Conservation (phyloP, 192 early-diverging fungal species). For the Mortierella antarctica region DNA sequence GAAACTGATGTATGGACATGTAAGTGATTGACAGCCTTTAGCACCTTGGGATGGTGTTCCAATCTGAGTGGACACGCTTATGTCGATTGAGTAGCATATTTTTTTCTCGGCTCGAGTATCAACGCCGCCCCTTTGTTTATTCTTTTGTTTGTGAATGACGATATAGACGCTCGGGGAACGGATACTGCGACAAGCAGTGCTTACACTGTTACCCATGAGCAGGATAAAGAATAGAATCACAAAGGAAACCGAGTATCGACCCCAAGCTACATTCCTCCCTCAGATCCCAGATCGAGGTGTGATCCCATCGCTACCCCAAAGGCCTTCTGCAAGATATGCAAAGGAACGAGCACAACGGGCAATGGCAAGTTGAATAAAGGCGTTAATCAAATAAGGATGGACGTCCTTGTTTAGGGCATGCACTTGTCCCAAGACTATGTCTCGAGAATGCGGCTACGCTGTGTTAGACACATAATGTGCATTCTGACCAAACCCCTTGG, state of each 20-base stretch:
- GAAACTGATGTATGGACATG: constrained; percentile 6
- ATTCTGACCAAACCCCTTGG: too few relatives aligned
- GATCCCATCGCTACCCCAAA: not conserved
- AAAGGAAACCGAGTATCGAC: constrained; percentile 9
- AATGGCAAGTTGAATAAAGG: too few relatives aligned
- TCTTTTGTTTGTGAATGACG: not conserved
- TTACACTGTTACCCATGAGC: not conserved
- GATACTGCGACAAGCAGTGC: not conserved
- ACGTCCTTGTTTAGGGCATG: too few relatives aligned
- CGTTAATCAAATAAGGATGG: too few relatives aligned
- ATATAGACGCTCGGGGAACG: not conserved
- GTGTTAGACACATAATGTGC: too few relatives aligned
- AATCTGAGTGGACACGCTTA: too few relatives aligned
- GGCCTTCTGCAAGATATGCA: not conserved
- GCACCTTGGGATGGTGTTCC: not conserved
- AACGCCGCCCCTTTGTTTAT: not conserved
- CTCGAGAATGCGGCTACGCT: too few relatives aligned
- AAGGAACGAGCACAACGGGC: not conserved
- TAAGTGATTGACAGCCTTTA: not conserved
- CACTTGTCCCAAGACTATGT: too few relatives aligned
- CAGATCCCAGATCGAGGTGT: not conserved
- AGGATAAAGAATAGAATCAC: not conserved
- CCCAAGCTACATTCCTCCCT: constrained; percentile 8
- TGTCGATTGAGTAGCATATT: not conserved
- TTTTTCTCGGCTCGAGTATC: not conserved